Conservation (phyloP, 2,329 filamentous ascomycete species). For the Aspergillus sp. region DNA sequence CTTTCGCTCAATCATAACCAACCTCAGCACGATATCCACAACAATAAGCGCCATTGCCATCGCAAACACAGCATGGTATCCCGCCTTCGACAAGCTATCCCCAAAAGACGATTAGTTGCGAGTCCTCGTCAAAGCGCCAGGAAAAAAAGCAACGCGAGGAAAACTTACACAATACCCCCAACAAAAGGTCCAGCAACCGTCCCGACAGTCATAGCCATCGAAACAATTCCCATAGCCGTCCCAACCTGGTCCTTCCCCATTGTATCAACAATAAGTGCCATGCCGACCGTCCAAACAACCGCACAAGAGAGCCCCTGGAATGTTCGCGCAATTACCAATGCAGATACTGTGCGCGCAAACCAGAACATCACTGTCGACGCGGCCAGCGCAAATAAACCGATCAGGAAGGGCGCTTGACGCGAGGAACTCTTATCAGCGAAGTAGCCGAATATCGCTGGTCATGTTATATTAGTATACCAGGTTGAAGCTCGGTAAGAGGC, state of each 20-base stretch:
- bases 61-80: constrained; percentile 33
- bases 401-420: constrained; percentile 57
- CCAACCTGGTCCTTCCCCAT: constrained; percentile 59
- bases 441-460: constrained; percentile 30
- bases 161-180: constrained; percentile 57
- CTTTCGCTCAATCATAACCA: constrained; percentile 56
- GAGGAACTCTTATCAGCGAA: constrained; percentile 55
- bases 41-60: constrained; percentile 49
- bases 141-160: not conserved
- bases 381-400: constrained; percentile 54
- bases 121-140: too few relatives aligned
- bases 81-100: constrained; percentile 23
- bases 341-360: constrained; percentile 47
- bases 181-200: constrained; percentile 57
- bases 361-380: constrained; percentile 57
- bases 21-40: constrained; percentile 61
- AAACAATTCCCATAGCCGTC: constrained; percentile 56
- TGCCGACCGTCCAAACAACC: constrained; percentile 61
- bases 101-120: not conserved
- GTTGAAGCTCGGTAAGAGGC: not conserved
- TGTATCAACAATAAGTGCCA: constrained; percentile 60
- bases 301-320: constrained; percentile 59
- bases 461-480: not conserved
- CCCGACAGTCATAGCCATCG: constrained; percentile 57
- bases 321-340: constrained; percentile 53